phyloP scores from a whole-genome alignment of 2,329 filamentous ascomycete genomes.

The Pseudogymnoascus sp. region DNA sequence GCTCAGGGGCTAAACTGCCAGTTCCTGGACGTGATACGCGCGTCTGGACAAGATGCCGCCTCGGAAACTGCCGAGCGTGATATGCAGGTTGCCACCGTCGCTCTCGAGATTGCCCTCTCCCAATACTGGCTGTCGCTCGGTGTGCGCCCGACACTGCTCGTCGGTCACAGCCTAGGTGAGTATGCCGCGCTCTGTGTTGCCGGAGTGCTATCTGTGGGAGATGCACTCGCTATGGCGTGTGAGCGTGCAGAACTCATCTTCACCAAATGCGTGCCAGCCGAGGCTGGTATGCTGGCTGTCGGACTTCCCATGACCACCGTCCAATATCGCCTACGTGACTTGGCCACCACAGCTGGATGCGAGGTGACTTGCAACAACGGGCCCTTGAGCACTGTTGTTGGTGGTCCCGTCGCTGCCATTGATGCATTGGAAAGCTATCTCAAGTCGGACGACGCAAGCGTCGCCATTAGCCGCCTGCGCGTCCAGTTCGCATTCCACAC shows the following conservation, averaged over 20 bases:
- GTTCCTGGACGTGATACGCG: slow-evolving; percentile 3
- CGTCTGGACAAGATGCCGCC: slow-evolving; percentile 14
- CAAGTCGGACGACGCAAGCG: not conserved
- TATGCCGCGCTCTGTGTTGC: slow-evolving; percentile 30
- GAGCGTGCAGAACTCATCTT: slow-evolving; percentile 41
- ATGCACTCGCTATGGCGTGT: slow-evolving; percentile 19
- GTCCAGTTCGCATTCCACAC: slow-evolving; percentile 61
- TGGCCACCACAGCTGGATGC: not conserved
- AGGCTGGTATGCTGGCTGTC: slow-evolving; percentile 41
- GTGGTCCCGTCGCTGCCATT: not conserved
- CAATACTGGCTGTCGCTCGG: slow-evolving; percentile 48
- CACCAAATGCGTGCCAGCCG: slow-evolving; percentile 40
- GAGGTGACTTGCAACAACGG: not conserved
- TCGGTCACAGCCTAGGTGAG: slow-evolving; percentile 35
- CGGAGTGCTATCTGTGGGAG: slow-evolving; percentile 25
- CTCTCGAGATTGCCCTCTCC: slow-evolving; percentile 48
- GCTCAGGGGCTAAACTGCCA: not conserved
- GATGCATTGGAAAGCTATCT: not conserved
- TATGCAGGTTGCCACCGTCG: slow-evolving; percentile 44
- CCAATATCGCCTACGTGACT: not conserved
- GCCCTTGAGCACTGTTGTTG: not conserved
- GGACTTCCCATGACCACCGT: not conserved
- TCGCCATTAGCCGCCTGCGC: slow-evolving; percentile 47
- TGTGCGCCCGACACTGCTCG: slow-evolving; percentile 40
- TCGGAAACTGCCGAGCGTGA: slow-evolving; percentile 19